Base-by-base conservation (phyloP, 1,284 basidiomycete genomes). In the Ganoderma sp. region DNA sequence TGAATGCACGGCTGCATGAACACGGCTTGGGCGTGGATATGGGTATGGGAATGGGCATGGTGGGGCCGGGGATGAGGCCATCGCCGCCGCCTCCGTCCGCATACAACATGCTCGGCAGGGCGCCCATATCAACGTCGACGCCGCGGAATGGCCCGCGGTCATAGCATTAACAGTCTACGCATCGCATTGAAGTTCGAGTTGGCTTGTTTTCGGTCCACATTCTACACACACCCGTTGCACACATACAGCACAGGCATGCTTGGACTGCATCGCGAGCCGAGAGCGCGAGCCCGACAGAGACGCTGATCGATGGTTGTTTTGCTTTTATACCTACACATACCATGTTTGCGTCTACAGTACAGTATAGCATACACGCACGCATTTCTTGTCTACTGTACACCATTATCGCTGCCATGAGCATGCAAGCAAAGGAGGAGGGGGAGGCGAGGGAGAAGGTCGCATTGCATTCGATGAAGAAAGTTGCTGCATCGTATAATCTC, bases 51-150 rank as follows among this genome's bases (percentile, higher is more conserved):
- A 14, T 52, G 48, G n/a, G 45, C 10, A 48, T 48, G 45, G 19
- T 22, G 25, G n/a, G 37, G 58, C 14, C 58, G 14, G 22, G 15
- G 56, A 37, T n/a, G 34, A n/a, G 34, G 56, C n/a, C 58, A 22
- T 28, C 37, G 22, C 58, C 58, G 39, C n/a, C 34, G 39, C 58
- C 58, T 10, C 58, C 58, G 41, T 60, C 58, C 12, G 58, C 58
- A 12, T 60, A 22, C 58, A 60, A 12, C 58, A 60, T 60, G 39
- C n/a, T 39, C 12, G n/a, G 22, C 25, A 22, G 22, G 22, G 48
- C n/a, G 22, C 48, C 48, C 22, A 52, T 52, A 14, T 14, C 22
- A 10, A 52, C 14, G 48, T 52, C 48, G 22, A 52, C 22, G 48
- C 48, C 22, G 12, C 22, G 48, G 48, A 52, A 52, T 12, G 48